Percentiles rank a stretch among this genome's conserved stretches.
Conservation (phyloP, 164 flowering plant genomes). For the Kalanchoe fedtschenkoi region DNA sequence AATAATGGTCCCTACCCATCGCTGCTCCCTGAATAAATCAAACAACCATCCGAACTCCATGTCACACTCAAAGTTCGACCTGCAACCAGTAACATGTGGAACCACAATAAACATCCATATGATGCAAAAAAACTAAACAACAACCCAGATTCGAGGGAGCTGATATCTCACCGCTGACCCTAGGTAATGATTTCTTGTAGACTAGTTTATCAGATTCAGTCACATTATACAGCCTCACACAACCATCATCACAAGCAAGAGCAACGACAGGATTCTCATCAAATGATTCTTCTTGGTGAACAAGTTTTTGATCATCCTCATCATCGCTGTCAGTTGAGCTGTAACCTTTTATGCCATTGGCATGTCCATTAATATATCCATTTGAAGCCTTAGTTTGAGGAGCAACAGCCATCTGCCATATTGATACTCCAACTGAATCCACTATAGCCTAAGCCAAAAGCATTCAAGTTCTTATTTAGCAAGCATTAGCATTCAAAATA, state of each 20-base stretch:
- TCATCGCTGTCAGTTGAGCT: slow-evolving; percentile 43
- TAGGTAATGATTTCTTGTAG: slow-evolving; percentile 57
- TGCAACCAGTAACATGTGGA: slow-evolving; percentile 16
- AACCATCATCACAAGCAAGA: slow-evolving; percentile 89
- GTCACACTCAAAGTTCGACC: slow-evolving; percentile 79
- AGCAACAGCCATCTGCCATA: slow-evolving; percentile 92
- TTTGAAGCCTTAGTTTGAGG: slow-evolving; percentile 28
- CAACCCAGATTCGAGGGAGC: slow-evolving; percentile 6
- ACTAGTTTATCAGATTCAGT: slow-evolving; percentile 43
- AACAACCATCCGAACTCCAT: slow-evolving; percentile 66
- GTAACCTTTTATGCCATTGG: slow-evolving; percentile 13
- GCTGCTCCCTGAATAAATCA: slow-evolving; percentile 80
- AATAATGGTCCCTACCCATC: slow-evolving; percentile 63
- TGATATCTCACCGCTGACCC: slow-evolving; percentile 87
- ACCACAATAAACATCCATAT: neutral
- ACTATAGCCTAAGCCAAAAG: slow-evolving; percentile 36
- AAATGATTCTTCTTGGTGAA: slow-evolving; percentile 21
- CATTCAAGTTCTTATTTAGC: neutral
- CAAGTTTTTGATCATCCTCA: slow-evolving; percentile 29
- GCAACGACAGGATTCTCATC: slow-evolving; percentile 35
- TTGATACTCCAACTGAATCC: slow-evolving; percentile 69
- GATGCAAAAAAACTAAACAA: neutral
- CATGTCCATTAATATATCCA: slow-evolving; percentile 33
- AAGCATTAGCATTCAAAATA: neutral
- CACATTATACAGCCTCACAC: slow-evolving; percentile 54